Evolutionary conservation across 2,329 filamentous ascomycete genomes (phyloP), one percentile per base, ranked within the genome.

Genomic region (Alternaria longipes): DNA sequence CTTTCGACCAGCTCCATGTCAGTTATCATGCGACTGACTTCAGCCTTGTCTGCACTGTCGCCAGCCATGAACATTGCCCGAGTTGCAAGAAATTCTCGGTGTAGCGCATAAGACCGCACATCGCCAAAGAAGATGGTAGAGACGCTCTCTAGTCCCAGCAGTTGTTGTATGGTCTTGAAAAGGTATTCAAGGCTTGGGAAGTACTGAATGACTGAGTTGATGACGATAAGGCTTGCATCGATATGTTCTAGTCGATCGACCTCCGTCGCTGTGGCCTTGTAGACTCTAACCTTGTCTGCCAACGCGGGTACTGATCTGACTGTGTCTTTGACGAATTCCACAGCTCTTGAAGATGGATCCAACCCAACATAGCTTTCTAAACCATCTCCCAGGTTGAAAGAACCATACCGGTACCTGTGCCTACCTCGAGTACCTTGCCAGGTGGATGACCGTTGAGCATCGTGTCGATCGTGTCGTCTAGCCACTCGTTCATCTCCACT

Each of bases 121-220:
- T 62, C 59, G n/a, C 59, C 59, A 47, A 62, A 58, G 34, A 58
- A 62, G 5, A 62, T 9, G 6, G 20, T 58, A 3, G 28, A 7
- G 1, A 54, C 8, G 3, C 36, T 47, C 2, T 44, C 14, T 11
- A 56, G n/a, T 1, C 45, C 12, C 5, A 63, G 45, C 0, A 65
- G 28, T 1, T 56, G 22, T 34, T 49, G 5, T 1, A 57, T 28
- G 5, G 57, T 52, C 2, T 54, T 41, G 51, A 57, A 54, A 3
- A 65, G 56, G 32, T 65, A 65, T 3, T 62, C 62, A 20, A 54
- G 55, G 41, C 59, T 62, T 7, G 62, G 62, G 20, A 65, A 65
- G 32, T 65, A 62, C 24, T 65, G 59, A 11, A 54, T 54, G 2
- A 64, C 62, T 2, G 62, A 64, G 42, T 64, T 64, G 2, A 62